A percentile compares a stretch with the other conserved stretches of the same genome.
These are phyloP conservation scores for Suillus paluster DNA, from an alignment of 768 basidiomycete species.

Conservation along the genomic window DNA sequence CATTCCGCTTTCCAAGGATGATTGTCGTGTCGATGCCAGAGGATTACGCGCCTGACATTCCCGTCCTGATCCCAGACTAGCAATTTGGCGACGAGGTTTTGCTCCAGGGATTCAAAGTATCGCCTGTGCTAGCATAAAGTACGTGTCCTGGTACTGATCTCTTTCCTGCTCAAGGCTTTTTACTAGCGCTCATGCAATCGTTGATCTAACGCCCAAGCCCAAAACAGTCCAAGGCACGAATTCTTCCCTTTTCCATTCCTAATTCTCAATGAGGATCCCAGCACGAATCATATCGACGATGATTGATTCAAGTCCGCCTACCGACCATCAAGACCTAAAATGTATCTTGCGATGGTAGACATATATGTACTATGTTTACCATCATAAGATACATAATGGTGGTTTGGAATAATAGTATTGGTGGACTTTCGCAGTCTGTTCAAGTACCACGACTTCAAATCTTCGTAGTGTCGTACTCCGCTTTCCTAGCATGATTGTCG, in stretches of 20 bases:
- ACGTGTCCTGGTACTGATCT: not conserved
- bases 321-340: too few species aligned
- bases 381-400: too few species aligned
- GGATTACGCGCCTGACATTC: too few species aligned
- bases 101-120: too few species aligned
- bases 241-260: not conserved
- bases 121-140: too few species aligned
- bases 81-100: too few species aligned
- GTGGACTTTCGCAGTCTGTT: constrained; percentile 44
- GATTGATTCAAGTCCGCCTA: too few species aligned
- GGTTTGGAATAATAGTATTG: constrained; percentile 31
- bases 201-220: constrained; percentile 39
- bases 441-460: constrained; percentile 45
- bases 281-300: not conserved
- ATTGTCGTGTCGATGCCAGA: too few species aligned
- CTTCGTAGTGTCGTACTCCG: constrained; percentile 46
- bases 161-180: constrained; percentile 25
- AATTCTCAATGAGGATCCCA: not conserved
- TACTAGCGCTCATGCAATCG: constrained; percentile 45
- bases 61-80: too few species aligned
- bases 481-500: not conserved
- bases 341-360: too few species aligned
- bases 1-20: constrained; percentile 18
- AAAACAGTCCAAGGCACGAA: constrained; percentile 36
- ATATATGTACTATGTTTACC: too few species aligned